phyloP scores from a whole-genome alignment of 306 rosid genomes.

The Luffa aegyptiaca region DNA sequence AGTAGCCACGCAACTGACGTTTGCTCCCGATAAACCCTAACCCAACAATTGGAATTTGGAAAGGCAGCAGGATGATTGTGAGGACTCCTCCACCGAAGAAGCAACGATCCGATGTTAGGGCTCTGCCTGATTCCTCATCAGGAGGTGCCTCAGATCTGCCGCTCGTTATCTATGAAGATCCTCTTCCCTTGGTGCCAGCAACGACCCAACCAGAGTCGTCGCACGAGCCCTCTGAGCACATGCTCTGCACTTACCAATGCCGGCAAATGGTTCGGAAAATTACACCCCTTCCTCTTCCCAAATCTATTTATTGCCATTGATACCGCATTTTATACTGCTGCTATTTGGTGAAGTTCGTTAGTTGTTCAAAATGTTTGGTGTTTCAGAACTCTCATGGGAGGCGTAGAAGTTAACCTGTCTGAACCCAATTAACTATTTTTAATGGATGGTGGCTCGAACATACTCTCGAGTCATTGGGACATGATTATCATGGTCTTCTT shows the following conservation, averaged over 20 bases:
- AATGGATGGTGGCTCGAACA: neutral
- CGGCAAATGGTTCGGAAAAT: conserved; percentile 70
- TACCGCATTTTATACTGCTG: neutral
- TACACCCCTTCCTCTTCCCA: neutral
- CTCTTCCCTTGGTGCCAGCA: conserved; percentile 18
- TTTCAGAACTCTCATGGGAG: neutral
- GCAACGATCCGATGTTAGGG: conserved; percentile 36
- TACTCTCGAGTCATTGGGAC: neutral
- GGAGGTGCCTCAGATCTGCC: conserved; percentile 20
- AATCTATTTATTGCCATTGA: neutral
- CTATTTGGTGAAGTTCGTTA: neutral
- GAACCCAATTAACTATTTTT: neutral
- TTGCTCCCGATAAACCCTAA: neutral
- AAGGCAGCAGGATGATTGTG: conserved; percentile 40
- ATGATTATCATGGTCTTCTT: too few relatives aligned
- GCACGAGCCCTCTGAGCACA: conserved; percentile 19
- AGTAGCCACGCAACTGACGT: neutral
- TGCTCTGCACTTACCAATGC: conserved; percentile 88
- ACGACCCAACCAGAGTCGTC: conserved; percentile 17
- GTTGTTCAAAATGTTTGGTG: neutral
- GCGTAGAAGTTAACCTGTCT: neutral
- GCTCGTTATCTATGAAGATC: conserved; percentile 72
- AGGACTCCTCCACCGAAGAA: conserved; percentile 75
- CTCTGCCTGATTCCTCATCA: conserved; percentile 13
- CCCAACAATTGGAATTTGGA: neutral